Percentiles rank a stretch among this genome's conserved stretches.
These are phyloP conservation scores for Ambrosia artemisiifolia DNA, from an alignment of 129 eudicot species.

Conservation along the genomic window DNA sequence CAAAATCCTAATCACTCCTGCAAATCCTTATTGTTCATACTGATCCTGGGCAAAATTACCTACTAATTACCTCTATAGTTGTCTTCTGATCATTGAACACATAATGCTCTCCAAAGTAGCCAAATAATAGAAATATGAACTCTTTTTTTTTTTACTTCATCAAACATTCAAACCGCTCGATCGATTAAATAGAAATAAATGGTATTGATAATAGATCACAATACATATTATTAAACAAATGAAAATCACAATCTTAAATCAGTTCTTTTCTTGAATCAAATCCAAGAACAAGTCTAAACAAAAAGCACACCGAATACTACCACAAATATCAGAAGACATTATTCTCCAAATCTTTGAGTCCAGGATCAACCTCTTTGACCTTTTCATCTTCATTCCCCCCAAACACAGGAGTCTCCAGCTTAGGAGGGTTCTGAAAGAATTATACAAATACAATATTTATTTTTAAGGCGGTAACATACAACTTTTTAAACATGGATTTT, in stretches of 20 bases:
- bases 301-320: not conserved
- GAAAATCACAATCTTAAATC: no score
- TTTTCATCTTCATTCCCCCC: slow-evolving; percentile 53
- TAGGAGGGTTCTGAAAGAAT: slow-evolving; percentile 69
- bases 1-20: no score
- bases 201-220: not conserved
- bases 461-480: not conserved
- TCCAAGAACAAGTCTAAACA: slow-evolving; percentile 8
- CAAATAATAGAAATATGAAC: no score
- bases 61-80: no score
- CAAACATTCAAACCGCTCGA: no score
- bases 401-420: slow-evolving; percentile 68
- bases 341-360: slow-evolving; percentile 71
- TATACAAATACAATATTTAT: slow-evolving; percentile 4
- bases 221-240: slow-evolving; percentile 3
- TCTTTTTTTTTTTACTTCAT: no score
- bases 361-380: slow-evolving; percentile 55
- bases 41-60: no score
- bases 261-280: slow-evolving; percentile 5
- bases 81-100: no score
- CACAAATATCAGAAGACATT: slow-evolving; percentile 63
- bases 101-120: no score
- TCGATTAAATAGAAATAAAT: no score
- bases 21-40: no score
- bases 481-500: not conserved